Evolutionary conservation across 192 early-diverging fungal species (phyloP), one percentile per base, ranked within the genome.

Genomic region (Backusella sp.): DNA sequence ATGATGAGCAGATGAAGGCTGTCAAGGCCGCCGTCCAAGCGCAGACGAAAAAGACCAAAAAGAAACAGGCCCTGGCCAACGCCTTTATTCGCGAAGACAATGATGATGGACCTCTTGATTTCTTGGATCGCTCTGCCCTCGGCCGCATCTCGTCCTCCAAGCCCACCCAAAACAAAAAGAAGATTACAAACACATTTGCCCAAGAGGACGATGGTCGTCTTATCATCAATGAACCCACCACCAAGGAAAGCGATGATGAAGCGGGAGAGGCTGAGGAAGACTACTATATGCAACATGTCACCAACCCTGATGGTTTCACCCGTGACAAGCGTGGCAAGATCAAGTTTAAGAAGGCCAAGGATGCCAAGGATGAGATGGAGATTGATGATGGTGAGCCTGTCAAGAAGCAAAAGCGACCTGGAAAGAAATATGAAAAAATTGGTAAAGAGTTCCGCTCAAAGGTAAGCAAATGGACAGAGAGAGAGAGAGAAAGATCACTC

Each of bases 111-210:
- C 92, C 92, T 34, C 77, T 98, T 46, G 98, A 99, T 86, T 97
- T 98, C 79, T 84, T 99, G 76, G 96, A 98, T 82, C 86, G 90
- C 28, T 83, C 88, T 59, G 93, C 94, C 26, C 91, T 98, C 32
- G 75, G 76, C 14, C 78, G 74, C 17, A 80, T 83, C 41, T 77
- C 82, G n/a, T 83, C 82, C 8, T 69, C 76, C 17, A 83, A 80
- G 28, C 82, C 76, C n/a, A 62, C 65, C 14, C 71, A 68, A 19
- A 56, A 77, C 0, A 82, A 81, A 53, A 36, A 49, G 6, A 72
- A 49, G 56, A 23, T 70, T 36, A 19, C 34, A 36, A 52, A 59
- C 2, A 71, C 53, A 23, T 96, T 95, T 84, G 86, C 88, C 80
- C 81, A 87, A 46, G 86, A 86, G 66, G 88, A 90, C 4, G 90